Percentiles rank a stretch among this genome's conserved stretches.
Conservation (phyloP, 163 green algal genomes). For the Scenedesmus sp. region DNA sequence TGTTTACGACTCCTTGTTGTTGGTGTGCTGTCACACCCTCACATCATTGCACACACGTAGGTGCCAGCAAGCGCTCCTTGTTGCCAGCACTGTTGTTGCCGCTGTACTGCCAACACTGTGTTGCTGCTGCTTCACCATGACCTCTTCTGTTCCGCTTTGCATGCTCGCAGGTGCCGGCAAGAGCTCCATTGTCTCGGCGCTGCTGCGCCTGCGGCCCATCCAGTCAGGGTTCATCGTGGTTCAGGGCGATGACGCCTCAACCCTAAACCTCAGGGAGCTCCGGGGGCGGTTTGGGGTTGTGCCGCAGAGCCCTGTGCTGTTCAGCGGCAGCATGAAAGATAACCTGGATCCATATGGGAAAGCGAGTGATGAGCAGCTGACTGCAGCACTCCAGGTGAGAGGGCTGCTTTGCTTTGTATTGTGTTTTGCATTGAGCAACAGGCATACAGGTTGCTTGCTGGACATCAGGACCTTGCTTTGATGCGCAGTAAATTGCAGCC, state of each 20-base stretch:
- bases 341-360: constrained; percentile 81
- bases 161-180: constrained; percentile 80
- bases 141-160: too few species aligned
- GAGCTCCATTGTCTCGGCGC: constrained; percentile 58
- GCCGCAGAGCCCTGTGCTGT: constrained; percentile 81
- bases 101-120: too few species aligned
- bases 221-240: constrained; percentile 45
- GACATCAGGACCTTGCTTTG: neutral
- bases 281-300: constrained; percentile 69
- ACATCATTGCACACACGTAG: too few species aligned
- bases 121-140: too few species aligned
- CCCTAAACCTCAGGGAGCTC: constrained; percentile 54
- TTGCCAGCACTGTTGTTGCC: too few species aligned
- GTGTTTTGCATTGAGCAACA: too few species aligned
- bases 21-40: too few species aligned
- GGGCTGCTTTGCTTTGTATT: too few species aligned
- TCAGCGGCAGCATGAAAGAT: constrained; percentile 71
- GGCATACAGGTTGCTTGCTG: neutral
- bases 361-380: constrained; percentile 35
- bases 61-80: too few species aligned
- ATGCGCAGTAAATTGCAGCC: neutral
- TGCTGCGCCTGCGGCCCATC: constrained; percentile 54
- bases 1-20: too few species aligned
- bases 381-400: constrained; percentile 54
- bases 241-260: constrained; percentile 29